phyloP scores from a whole-genome alignment of 1,139 yeast genomes.

The Kodamaea anthophila region DNA sequence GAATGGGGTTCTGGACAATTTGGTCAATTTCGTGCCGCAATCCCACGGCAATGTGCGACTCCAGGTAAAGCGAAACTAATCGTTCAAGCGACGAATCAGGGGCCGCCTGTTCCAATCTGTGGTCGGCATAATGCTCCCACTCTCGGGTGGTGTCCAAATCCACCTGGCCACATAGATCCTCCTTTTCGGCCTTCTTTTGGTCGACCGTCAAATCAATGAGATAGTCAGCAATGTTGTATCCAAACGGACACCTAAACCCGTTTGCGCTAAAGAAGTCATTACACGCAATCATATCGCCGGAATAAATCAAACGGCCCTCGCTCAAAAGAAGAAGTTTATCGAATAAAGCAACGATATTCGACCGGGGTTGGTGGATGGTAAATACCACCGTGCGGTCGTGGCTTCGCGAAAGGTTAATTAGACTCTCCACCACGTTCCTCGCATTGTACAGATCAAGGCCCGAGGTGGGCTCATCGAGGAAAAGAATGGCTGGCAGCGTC shows the following conservation, averaged over 20 bases:
- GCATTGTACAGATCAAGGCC: slow-evolving; percentile 95
- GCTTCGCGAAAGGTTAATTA: slow-evolving; percentile 72
- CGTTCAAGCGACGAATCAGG: slow-evolving; percentile 24
- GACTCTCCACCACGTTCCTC: slow-evolving; percentile 77
- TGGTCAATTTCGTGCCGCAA: slow-evolving; percentile 44
- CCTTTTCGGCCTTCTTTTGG: slow-evolving; percentile 37
- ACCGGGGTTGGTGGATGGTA: slow-evolving; percentile 97
- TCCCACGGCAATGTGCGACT: slow-evolving; percentile 45
- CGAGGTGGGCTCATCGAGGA: slow-evolving; percentile 88
- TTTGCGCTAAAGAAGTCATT: slow-evolving; percentile 66
- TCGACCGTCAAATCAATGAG: slow-evolving; percentile 84
- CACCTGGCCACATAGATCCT: no score
- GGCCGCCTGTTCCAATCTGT: slow-evolving; percentile 52
- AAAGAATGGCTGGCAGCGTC: slow-evolving; percentile 75
- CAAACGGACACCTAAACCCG: slow-evolving; percentile 81
- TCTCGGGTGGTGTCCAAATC: slow-evolving; percentile 67
- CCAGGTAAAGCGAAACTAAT: slow-evolving; percentile 39
- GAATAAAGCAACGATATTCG: slow-evolving; percentile 86
- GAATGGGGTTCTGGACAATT: slow-evolving; percentile 24
- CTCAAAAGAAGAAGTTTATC: slow-evolving; percentile 77
- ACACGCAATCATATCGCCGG: slow-evolving; percentile 73
- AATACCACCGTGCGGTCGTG: slow-evolving; percentile 83
- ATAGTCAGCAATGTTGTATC: slow-evolving; percentile 91
- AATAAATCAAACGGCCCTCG: slow-evolving; percentile 78
- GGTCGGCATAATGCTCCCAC: slow-evolving; percentile 89